Conservation (phyloP, 768 basidiomycete genomes). For the Jaapia argillacea region DNA sequence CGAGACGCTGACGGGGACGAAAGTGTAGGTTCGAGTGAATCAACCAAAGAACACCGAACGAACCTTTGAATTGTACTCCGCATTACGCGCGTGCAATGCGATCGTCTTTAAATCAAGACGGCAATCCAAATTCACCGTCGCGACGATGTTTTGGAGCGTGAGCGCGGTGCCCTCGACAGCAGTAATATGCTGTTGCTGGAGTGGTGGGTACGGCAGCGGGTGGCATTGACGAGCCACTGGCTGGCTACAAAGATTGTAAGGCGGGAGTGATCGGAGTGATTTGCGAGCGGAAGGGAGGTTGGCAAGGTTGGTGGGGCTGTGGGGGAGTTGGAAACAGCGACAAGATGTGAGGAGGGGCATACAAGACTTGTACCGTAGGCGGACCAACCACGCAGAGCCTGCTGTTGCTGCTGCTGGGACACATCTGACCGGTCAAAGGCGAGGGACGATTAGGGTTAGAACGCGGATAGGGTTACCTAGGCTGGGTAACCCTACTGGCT, state of each 20-base stretch:
- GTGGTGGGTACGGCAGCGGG: conserved; percentile 47
- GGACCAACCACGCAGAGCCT: conserved; percentile 47
- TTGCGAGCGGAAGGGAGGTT: conserved; percentile 19
- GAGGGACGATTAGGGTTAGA: too few species aligned
- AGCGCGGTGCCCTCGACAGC: conserved; percentile 97
- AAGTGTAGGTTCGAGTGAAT: conserved; percentile 61
- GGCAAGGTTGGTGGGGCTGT: conserved; percentile 27
- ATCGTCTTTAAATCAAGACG: conserved; percentile 97
- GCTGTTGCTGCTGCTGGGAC: conserved; percentile 15
- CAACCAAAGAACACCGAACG: conserved; percentile 35
- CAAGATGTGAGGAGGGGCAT: conserved; percentile 33
- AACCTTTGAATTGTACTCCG: conserved; percentile 99
- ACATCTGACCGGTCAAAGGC: conserved; percentile 61
- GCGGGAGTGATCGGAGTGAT: conserved; percentile 23
- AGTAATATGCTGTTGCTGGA: conserved; percentile 91
- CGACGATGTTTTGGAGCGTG: conserved; percentile 99
- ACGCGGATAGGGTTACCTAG: too few species aligned
- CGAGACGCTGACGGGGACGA: conserved; percentile 80
- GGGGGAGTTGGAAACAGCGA: conserved; percentile 39
- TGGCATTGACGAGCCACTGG: conserved; percentile 52
- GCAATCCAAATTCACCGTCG: conserved; percentile 96
- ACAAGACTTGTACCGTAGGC: conserved; percentile 29
- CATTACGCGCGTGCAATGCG: conserved; percentile 93
- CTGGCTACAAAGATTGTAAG: conserved; percentile 20
- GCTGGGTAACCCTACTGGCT: too few species aligned